phyloP scores from a whole-genome alignment of 2,329 filamentous ascomycete genomes.

The Pseudogymnoascus sp. region DNA sequence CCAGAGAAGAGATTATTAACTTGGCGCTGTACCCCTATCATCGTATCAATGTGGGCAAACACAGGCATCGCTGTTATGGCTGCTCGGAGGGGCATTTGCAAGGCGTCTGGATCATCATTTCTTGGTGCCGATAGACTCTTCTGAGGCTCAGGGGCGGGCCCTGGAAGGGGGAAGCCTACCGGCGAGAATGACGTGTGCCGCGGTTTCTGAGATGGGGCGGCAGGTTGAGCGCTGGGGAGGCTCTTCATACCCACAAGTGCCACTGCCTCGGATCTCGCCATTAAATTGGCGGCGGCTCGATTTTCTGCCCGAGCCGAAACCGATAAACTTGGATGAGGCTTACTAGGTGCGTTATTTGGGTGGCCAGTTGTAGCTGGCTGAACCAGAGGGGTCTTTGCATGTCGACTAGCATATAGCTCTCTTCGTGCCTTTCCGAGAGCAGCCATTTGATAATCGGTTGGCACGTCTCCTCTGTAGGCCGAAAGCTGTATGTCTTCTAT shows the following conservation, averaged over 20 bases:
- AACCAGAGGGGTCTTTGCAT: background rate
- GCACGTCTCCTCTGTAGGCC: background rate
- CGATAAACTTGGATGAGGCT: background rate
- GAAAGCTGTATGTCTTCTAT: background rate
- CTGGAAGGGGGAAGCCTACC: background rate
- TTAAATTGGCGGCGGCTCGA: background rate
- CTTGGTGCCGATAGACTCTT: background rate
- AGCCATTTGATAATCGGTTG: constrained; percentile 4
- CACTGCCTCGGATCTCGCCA: background rate
- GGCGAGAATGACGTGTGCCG: background rate
- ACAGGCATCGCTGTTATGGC: background rate
- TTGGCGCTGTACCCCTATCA: background rate
- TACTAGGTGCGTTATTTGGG: background rate
- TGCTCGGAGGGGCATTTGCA: background rate
- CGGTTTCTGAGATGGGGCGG: background rate
- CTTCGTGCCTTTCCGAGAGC: background rate
- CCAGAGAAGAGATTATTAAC: background rate
- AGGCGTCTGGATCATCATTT: background rate
- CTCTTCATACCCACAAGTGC: background rate
- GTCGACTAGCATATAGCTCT: background rate
- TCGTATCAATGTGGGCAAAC: background rate
- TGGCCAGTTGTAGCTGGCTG: background rate
- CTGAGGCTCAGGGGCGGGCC: background rate
- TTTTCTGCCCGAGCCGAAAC: background rate
- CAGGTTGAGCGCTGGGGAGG: background rate